Evolutionary conservation across 2,329 filamentous ascomycete genomes (phyloP), one percentile per base, ranked within the genome.

Genomic region (Capronia epimyces): DNA sequence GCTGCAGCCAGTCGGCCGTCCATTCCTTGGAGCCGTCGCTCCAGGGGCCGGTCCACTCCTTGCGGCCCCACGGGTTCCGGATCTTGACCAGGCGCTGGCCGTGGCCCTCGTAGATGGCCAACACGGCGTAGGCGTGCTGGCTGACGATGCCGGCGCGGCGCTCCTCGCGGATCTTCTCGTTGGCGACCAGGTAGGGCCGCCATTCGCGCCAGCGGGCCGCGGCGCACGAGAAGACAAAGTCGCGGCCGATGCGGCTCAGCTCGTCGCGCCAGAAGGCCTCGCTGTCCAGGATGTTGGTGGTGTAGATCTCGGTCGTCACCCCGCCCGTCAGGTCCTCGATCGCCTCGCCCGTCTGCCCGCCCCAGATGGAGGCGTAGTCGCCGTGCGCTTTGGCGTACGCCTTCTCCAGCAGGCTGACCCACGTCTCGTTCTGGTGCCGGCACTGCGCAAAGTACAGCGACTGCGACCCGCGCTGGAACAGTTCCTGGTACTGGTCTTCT

Each of bases 361-460:
- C 86, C 25, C 85, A 78, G 27, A 94, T 87, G 1, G 84, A 78
- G 12, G 77, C 79, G 60, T 86, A 94, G 64, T 91, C 86, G 1
- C 86, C 87, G 60, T 93, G 87, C 0, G 85, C 85, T 67, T 93
- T 93, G 16, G 87, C 87, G 64, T 87, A 91, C 1, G 87, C 87
- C 25, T 57, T 57, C 63, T 91, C 86, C 2, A 90, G 72, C 16
- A 93, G 70, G 0, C 87, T 85, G 3, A 91, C 75, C 87, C 87
- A 93, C 0, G 86, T 91, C 66, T 91, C 87, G 63, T 89, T 88
- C 27, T 83, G 80, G 57, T 87, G 80, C 50, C 79, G 79, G 67
- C 84, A 88, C 62, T 86, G 83, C 1, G 83, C 85, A 67, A 91
- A 91, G 68, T 87, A 89, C 1, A 93, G 70, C 0, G 87, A 84